Conservation (phyloP, 1,139 yeast species). For the Torulaspora pretoriensis region DNA sequence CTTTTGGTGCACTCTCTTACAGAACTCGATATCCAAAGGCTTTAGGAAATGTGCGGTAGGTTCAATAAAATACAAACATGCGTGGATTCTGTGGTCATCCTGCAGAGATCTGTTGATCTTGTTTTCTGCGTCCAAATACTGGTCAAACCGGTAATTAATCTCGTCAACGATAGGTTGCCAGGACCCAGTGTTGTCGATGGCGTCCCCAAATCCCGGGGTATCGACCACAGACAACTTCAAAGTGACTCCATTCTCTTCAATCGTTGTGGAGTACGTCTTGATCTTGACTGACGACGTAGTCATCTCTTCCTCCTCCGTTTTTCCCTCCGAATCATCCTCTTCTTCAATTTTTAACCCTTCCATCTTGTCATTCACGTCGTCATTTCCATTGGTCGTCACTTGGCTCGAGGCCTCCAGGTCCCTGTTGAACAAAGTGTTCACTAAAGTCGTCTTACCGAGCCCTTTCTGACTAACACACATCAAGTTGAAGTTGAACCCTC, state of each 20-base stretch:
- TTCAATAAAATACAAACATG: conserved; percentile 84
- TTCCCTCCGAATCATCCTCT: conserved; percentile 12
- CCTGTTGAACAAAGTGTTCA: conserved; percentile 85
- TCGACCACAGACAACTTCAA: conserved; percentile 81
- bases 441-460: conserved; percentile 87
- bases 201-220: conserved; percentile 93
- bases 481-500: conserved; percentile 88
- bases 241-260: conserved; percentile 92
- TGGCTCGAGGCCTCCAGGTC: conserved; percentile 40
- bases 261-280: conserved; percentile 62
- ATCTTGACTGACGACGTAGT: conserved; percentile 51
- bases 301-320: conserved; percentile 27
- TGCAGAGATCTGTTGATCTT: conserved; percentile 73
- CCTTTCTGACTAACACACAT: conserved; percentile 93
- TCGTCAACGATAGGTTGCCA: conserved; percentile 95
- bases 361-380: conserved; percentile 20
- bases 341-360: conserved; percentile 19
- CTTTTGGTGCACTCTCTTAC: conserved; percentile 84
- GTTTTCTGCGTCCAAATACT: conserved; percentile 85
- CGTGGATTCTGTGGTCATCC: conserved; percentile 78
- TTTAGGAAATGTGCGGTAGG: conserved; percentile 95
- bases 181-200: conserved; percentile 78
- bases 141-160: conserved; percentile 80
- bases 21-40: conserved; percentile 82
- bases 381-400: conserved; percentile 4